A percentile compares a stretch with the other conserved stretches of the same genome.
These are phyloP conservation scores for Inga leiocalycina DNA, from an alignment of 306 rosid genomes.

Conservation along the genomic window DNA sequence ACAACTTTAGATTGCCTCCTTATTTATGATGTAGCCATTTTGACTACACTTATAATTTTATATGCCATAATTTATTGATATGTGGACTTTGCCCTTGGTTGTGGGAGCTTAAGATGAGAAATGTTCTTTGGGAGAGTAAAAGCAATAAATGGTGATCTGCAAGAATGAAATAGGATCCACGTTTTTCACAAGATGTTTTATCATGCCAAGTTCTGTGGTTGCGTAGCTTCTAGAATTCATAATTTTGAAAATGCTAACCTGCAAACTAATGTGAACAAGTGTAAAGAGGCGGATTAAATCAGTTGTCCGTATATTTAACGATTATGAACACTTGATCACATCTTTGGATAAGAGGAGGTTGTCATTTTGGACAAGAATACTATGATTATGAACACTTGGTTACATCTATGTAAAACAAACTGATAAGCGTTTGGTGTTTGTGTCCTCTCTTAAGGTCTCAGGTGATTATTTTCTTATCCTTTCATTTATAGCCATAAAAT, in stretches of 20 bases:
- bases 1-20: slow-evolving; percentile 16
- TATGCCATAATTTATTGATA: background rate
- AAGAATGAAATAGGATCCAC: slow-evolving; percentile 15
- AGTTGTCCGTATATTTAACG: slow-evolving; percentile 3
- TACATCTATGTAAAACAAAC: background rate
- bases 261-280: slow-evolving; percentile 9
- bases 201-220: slow-evolving; percentile 5
- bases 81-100: slow-evolving; percentile 9
- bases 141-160: background rate
- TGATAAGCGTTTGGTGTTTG: background rate
- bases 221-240: background rate
- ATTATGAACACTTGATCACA: background rate
- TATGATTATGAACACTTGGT: background rate
- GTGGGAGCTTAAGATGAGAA: slow-evolving; percentile 28
- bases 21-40: slow-evolving; percentile 28
- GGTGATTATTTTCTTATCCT: slow-evolving; percentile 12
- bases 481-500: slow-evolving; percentile 16
- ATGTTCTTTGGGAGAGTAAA: background rate
- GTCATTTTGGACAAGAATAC: background rate
- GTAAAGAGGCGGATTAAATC: slow-evolving; percentile 17
- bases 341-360: slow-evolving; percentile 26
- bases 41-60: background rate
- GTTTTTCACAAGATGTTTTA: slow-evolving; percentile 8
- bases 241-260: slow-evolving; percentile 14
- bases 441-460: background rate